Conservation (phyloP, 352 stramenopile genomes). For the Thraustotheca clavata region DNA sequence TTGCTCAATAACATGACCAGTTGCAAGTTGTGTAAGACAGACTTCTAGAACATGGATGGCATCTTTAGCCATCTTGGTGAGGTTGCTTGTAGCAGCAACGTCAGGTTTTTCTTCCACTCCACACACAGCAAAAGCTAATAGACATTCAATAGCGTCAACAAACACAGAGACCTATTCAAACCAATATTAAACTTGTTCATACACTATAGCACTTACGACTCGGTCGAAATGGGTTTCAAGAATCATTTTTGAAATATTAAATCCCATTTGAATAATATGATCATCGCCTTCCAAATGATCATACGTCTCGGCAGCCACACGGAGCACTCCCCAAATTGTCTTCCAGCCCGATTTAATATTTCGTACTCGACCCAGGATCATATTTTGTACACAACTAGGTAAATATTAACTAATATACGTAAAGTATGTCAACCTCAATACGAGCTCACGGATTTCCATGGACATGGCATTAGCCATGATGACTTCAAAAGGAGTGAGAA, state of each 20-base stretch:
- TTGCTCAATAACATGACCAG: constrained; percentile 68
- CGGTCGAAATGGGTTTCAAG: constrained; percentile 63
- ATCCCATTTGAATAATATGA: constrained; percentile 65
- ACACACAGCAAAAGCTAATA: constrained; percentile 72
- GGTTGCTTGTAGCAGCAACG: constrained; percentile 19
- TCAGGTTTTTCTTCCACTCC: constrained; percentile 56
- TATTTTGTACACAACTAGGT: constrained; percentile 73
- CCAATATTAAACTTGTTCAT: background rate
- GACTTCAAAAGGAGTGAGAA: constrained; percentile 95
- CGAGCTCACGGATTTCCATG: constrained; percentile 82
- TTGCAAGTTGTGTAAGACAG: constrained; percentile 65
- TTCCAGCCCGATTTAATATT: constrained; percentile 92
- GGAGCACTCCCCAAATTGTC: constrained; percentile 88
- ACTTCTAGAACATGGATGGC: constrained; percentile 58
- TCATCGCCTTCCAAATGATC: constrained; percentile 41
- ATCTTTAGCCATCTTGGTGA: constrained; percentile 65
- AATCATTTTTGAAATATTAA: constrained; percentile 83
- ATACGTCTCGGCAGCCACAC: constrained; percentile 77
- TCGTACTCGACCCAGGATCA: constrained; percentile 80
- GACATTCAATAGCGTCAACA: constrained; percentile 67
- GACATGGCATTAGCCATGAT: constrained; percentile 85
- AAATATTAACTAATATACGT: background rate
- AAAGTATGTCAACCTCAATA: constrained; percentile 47
- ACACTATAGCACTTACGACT: constrained; percentile 30
- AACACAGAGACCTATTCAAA: constrained; percentile 36